phyloP scores from a whole-genome alignment of 2,329 filamentous ascomycete species.

The Fusarium gaditjirri region DNA sequence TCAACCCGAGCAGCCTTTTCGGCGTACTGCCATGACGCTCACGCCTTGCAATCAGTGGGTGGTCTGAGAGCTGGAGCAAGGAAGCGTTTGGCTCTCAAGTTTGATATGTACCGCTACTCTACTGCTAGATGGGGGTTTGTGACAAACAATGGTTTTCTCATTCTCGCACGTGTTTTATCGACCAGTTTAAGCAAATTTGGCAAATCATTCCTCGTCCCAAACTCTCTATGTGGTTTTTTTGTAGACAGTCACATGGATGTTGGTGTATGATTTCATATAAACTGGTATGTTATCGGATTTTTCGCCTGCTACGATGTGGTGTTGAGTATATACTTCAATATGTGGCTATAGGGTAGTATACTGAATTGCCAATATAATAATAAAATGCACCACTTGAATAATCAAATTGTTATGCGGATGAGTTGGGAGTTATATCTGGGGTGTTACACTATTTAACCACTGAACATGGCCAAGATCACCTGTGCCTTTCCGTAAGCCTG shows the following conservation, averaged over 20 bases:
- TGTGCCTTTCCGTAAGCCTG: neutral
- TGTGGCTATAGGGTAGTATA: neutral
- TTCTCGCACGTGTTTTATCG: neutral
- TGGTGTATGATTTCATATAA: neutral
- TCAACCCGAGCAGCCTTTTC: neutral
- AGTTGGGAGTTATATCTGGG: neutral
- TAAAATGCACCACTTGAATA: neutral
- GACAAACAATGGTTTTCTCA: neutral
- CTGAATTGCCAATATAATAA: neutral
- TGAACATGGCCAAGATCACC: neutral
- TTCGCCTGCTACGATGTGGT: neutral
- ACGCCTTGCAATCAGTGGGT: constrained; percentile 10
- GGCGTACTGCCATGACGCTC: constrained; percentile 19
- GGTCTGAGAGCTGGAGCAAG: constrained; percentile 8
- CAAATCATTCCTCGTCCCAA: neutral
- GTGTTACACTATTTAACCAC: too few relatives aligned
- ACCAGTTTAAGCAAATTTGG: neutral
- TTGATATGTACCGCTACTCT: neutral
- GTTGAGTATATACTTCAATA: neutral
- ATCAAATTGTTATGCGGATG: neutral
- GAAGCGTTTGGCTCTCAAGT: neutral
- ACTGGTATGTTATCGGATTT: neutral
- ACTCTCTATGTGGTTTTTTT: neutral
- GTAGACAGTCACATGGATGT: neutral
- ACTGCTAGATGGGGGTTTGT: neutral